A percentile compares a stretch with the other conserved stretches of the same genome.
These are phyloP conservation scores for Candida tropicalis DNA, from an alignment of 1,139 yeast species.

Conservation along the genomic window DNA sequence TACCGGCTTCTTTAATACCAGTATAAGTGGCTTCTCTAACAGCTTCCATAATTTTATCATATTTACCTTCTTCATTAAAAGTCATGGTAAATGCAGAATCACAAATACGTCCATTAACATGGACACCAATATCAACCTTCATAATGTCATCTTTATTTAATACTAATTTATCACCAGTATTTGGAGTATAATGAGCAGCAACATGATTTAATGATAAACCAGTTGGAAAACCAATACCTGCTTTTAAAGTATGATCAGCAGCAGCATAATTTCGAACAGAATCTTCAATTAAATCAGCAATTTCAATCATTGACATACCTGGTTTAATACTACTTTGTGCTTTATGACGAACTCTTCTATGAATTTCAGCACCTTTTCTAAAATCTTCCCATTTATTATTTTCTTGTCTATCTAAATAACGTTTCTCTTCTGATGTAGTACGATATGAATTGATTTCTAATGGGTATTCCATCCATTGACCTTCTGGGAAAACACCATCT, in stretches of 20 bases:
- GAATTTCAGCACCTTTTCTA: constrained; percentile 95
- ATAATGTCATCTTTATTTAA: constrained; percentile 85
- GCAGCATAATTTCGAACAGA: constrained; percentile 75
- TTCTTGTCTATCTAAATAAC: constrained; percentile 73
- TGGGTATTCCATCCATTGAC: constrained; percentile 78
- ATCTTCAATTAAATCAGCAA: constrained; percentile 88
- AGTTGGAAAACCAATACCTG: constrained; percentile 97
- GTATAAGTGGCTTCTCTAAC: constrained; percentile 93
- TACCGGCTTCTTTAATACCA: constrained; percentile 91
- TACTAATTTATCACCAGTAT: constrained; percentile 86
- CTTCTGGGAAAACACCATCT: constrained; percentile 80
- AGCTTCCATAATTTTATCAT: constrained; percentile 78
- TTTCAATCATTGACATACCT: constrained; percentile 89
- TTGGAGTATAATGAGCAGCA: constrained; percentile 98
- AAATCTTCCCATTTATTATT: constrained; percentile 78
- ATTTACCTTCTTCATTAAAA: constrained; percentile 67
- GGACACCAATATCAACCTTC: constrained; percentile 98
- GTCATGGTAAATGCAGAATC: constrained; percentile 96
- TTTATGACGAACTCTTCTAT: constrained; percentile 83
- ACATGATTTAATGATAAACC: constrained; percentile 91
- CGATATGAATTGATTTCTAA: constrained; percentile 75
- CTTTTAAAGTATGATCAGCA: constrained; percentile 63
- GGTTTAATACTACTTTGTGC: constrained; percentile 78
- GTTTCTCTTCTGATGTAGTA: constrained; percentile 82
- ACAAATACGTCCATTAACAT: constrained; percentile 91